A percentile compares a stretch with the other conserved stretches of the same genome.
These are phyloP conservation scores for Aurifilum marmelostoma DNA, from an alignment of 2,329 filamentous ascomycete species.

Conservation along the genomic window DNA sequence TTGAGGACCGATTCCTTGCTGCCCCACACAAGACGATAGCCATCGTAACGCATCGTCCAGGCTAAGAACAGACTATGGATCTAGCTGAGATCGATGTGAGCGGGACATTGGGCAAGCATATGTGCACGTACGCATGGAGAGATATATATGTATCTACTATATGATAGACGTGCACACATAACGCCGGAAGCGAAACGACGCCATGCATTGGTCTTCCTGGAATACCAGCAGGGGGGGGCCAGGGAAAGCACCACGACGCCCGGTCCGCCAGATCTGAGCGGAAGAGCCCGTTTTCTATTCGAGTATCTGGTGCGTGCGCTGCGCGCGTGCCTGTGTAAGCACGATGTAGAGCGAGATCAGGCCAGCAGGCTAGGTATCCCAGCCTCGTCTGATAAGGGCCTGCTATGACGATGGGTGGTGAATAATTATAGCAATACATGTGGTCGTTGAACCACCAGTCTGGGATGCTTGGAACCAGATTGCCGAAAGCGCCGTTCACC, in stretches of 20 bases:
- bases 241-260: background rate
- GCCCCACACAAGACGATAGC: background rate
- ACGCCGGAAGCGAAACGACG: background rate
- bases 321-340: background rate
- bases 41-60: background rate
- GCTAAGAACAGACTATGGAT: background rate
- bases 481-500: background rate
- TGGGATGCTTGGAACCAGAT: background rate
- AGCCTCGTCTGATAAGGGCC: constrained; percentile 1
- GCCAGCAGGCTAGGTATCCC: background rate
- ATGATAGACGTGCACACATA: background rate
- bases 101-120: background rate
- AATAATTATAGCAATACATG: background rate
- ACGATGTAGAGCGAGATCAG: background rate
- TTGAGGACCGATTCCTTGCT: background rate
- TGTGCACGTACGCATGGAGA: background rate
- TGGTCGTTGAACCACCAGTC: background rate
- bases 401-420: background rate
- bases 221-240: background rate
- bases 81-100: background rate
- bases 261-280: background rate
- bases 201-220: background rate
- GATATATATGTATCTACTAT: background rate
- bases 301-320: background rate
- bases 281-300: background rate